Conservation (phyloP, 257 asterid genomes). For the Nicotiana sylvestris region DNA sequence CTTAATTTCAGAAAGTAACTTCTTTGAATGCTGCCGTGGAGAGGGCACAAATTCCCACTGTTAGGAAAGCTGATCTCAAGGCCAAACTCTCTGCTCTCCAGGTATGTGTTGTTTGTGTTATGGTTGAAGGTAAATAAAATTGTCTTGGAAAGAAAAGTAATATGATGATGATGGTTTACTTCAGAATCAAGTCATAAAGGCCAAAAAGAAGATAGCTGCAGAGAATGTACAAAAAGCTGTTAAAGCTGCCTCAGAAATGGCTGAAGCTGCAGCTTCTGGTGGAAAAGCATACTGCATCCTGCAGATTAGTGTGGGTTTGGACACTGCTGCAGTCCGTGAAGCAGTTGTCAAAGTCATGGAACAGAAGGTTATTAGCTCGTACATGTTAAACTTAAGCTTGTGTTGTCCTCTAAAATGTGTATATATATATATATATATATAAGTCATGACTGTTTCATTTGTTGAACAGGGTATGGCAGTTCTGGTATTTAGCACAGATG, state of each 20-base stretch:
- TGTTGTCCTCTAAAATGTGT: background rate
- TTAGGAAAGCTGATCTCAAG: slow-evolving; percentile 83
- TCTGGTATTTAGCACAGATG: slow-evolving; percentile 81
- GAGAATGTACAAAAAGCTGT: slow-evolving; percentile 78
- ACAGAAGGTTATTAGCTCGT: slow-evolving; percentile 52
- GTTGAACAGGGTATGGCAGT: slow-evolving; percentile 67
- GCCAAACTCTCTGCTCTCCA: slow-evolving; percentile 67
- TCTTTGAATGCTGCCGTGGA: slow-evolving; percentile 77
- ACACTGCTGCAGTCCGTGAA: slow-evolving; percentile 95
- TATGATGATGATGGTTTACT: background rate
- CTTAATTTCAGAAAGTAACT: slow-evolving; percentile 68
- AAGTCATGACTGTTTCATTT: background rate
- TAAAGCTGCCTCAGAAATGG: slow-evolving; percentile 51
- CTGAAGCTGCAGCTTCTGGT: slow-evolving; percentile 64
- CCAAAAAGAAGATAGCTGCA: slow-evolving; percentile 81
- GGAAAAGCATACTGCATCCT: slow-evolving; percentile 80
- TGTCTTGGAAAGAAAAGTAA: background rate
- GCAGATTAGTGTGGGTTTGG: slow-evolving; percentile 73
- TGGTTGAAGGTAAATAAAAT: background rate
- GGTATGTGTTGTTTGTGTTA: slow-evolving; percentile 35
- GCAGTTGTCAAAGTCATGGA: slow-evolving; percentile 95
- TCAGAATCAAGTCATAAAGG: slow-evolving; percentile 72
- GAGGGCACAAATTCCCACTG: slow-evolving; percentile 74
- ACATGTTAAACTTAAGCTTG: background rate
- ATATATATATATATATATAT: background rate